Evolutionary conservation across 345 rosid genomes (phyloP), one percentile per base, ranked within the genome.

Genomic region (Lagerstroemia speciosa): DNA sequence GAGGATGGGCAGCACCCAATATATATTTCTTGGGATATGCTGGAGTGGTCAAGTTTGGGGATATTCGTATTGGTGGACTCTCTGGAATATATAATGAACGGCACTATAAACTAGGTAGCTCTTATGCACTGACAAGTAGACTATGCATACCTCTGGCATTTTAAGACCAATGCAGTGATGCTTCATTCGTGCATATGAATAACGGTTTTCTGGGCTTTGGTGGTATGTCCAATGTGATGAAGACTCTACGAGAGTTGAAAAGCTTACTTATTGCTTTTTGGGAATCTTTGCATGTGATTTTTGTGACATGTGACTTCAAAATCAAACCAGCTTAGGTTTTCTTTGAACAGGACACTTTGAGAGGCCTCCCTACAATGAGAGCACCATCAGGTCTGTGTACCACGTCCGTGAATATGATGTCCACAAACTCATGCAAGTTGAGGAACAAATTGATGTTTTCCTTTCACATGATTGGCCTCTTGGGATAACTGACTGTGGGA

Each of bases 381-480:
- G 67, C 8, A 88, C 89, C 48, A 79, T 89, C 60, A 88, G 85
- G 77, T 91, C 92, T 50, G 83, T 88, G 0, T 94, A 91, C 75
- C 96, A 94, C 69, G 92, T 94, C 72, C 92, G 98, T 62, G 95
- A 91, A 77, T 94, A 84, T 75, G 98, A 94, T 72, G 96, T 94
- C 20, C 84, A 81, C 71, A 91, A 89, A 82, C 86, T 94, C 74
- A 81, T 88, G 95, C 91, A 88, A 67, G 74, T 88, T 33, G 83
- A 83, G 78, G 91, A 89, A 71, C 99, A 92, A 0, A 77, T 91
- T 74, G 89, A 94, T 78, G 82, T 91, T 70, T 91, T 94, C 74
- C 93, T 94, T 72, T 91, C 99, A 55, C 98, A 94, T 67, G 95
- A 94, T 75, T 94, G 99, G 97, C 98, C 96, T 69, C 80, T 85